Conservation (phyloP, 441 rosid species). For the Arabidopsis lyrata region DNA sequence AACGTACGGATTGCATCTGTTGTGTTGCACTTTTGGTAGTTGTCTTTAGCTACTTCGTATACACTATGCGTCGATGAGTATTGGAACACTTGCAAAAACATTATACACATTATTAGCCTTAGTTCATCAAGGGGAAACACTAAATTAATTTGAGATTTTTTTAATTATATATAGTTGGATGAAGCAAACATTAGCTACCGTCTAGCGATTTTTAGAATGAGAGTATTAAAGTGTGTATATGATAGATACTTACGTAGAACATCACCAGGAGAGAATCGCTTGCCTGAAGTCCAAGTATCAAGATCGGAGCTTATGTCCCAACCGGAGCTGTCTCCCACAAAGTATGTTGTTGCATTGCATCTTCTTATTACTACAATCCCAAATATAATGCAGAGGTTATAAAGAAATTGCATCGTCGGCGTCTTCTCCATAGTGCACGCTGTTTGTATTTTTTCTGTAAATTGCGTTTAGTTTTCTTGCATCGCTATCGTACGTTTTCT, state of each 20-base stretch:
- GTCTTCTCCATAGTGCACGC: conserved; percentile 12
- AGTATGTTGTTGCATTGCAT: conserved; percentile 62
- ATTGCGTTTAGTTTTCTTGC: conserved; percentile 17
- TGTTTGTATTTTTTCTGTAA: conserved; percentile 4
- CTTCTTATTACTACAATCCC: conserved; percentile 41
- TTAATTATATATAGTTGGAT: neutral
- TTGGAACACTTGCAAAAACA: conserved; percentile 58
- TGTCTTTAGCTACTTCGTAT: conserved; percentile 58
- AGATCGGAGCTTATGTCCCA: conserved; percentile 93
- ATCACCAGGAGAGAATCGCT: conserved; percentile 78
- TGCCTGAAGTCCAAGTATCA: conserved; percentile 67
- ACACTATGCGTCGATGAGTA: conserved; percentile 69
- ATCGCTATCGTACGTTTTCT: conserved; percentile 24
- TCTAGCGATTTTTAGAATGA: neutral
- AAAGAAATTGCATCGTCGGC: conserved; percentile 52
- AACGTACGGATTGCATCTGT: conserved; percentile 53
- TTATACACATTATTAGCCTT: conserved; percentile 22
- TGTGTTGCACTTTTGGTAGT: conserved; percentile 66
- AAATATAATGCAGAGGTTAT: conserved; percentile 36
- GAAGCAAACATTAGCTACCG: neutral
- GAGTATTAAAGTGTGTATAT: neutral
- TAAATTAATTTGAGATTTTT: too few species aligned
- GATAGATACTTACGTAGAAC: conserved; percentile 58
- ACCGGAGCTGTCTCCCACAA: conserved; percentile 85
- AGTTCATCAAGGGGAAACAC: neutral